Evolutionary conservation across 306 rosid genomes (phyloP).

Genomic region (Cucumis sativus): DNA sequence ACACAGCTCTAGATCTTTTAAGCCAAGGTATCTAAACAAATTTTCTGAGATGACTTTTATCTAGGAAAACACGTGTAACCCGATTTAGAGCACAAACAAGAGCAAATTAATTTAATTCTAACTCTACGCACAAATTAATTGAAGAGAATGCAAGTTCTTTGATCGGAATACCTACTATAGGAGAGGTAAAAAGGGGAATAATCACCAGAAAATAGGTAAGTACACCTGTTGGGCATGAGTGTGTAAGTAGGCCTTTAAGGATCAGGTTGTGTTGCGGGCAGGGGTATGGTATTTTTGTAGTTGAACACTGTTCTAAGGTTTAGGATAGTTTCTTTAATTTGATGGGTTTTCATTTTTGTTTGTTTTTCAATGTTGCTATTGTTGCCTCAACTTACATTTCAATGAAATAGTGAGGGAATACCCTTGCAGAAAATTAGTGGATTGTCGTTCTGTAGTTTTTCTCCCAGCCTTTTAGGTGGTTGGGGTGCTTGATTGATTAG

Average conservation of each 20-base stretch:
- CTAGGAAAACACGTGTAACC: not conserved
- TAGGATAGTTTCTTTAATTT: not conserved
- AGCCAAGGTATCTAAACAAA: no score
- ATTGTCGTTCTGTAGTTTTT: not conserved
- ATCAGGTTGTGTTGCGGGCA: not conserved
- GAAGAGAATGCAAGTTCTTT: not conserved
- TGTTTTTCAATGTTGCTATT: not conserved
- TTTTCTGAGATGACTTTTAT: no score
- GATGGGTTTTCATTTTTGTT: no score
- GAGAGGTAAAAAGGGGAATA: not conserved
- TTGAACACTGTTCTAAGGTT: not conserved
- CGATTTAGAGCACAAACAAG: not conserved
- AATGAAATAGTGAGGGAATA: not conserved
- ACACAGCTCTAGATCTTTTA: not conserved
- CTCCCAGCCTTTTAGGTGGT: not conserved
- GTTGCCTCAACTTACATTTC: not conserved
- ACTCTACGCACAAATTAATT: not conserved
- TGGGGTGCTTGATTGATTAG: not conserved
- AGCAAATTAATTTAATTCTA: not conserved
- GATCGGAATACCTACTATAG: not conserved
- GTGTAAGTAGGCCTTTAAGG: not conserved
- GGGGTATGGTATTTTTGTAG: not conserved
- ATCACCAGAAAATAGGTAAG: not conserved
- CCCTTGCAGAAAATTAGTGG: not conserved
- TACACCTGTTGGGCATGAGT: not conserved